Evolutionary conservation across 208 protist genomes (phyloP), one percentile per base, ranked within the genome.

Genomic region (Leishmania mexicana): DNA sequence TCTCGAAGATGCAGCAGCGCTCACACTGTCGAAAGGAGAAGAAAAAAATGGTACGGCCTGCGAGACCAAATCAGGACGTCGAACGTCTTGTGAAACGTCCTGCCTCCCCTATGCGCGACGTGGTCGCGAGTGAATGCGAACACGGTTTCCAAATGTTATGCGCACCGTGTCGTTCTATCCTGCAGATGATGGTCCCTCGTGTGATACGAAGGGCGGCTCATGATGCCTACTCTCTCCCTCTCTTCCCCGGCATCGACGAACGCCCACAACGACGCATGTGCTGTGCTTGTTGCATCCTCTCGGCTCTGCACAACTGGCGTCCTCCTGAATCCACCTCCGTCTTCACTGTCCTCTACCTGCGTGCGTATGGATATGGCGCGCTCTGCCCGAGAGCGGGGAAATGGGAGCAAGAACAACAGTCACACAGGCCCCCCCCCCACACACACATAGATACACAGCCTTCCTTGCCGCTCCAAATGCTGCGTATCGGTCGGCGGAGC

Each of bases 401-500:
- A 31, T 2, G 15, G 21, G 31, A 28, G 31, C 62, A 7, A 40
- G 31, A 35, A 5, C 15, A 40, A 3, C 1, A 65, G 10, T 38
- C 60, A 65, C 60, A 31, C 31, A 21, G 31, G 31, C 31, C 31
- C 31, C 31, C 31, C 31, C 31, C 31, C 31, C 31, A 35, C 31
- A 35, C 31, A n/a, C 40, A 24, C 67, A 28, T 19, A 51, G n/a
- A 57, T 31, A 58, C 7, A 58, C 21, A 28, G 7, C 17, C 5
- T 38, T 17, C 24, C 40, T 54, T 38, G 2, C 47, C 8, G 47
- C 19, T 4, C 4, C 11, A 42, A 57, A 90, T 91, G 86, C 62
- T 93, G 47, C 71, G 67, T 13, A 24, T 76, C 8, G 79, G 73
- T 21, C 49, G 81, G 24, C 17, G 58, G 0, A 70, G 17, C 13